Conservation (phyloP, 345 rosid genomes). For the Excoecaria agallocha region DNA sequence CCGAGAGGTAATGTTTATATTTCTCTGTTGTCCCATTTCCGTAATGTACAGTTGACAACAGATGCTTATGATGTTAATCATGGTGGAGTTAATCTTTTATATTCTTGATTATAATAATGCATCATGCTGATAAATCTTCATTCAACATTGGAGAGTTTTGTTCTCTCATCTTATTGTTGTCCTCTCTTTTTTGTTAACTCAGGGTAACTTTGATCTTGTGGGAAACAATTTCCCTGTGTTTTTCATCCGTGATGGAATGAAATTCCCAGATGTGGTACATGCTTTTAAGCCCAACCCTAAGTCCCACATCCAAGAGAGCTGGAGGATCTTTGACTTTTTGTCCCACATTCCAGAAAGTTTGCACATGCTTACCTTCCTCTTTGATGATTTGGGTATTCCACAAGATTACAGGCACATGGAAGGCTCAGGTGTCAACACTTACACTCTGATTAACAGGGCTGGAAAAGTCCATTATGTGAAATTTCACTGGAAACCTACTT, state of each 20-base stretch:
- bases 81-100: background rate
- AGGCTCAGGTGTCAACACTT: slow-evolving; percentile 87
- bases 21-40: background rate
- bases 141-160: background rate
- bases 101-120: background rate
- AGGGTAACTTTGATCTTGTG: slow-evolving; percentile 99
- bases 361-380: slow-evolving; percentile 83
- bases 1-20: slow-evolving; percentile 64
- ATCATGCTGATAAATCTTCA: background rate
- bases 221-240: slow-evolving; percentile 99
- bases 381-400: slow-evolving; percentile 88
- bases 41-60: background rate
- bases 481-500: slow-evolving; percentile 97
- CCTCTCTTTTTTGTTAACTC: slow-evolving; percentile 19
- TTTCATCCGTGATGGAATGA: slow-evolving; percentile 91
- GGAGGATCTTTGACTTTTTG: slow-evolving; percentile 94
- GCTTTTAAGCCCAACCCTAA: slow-evolving; percentile 95
- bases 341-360: slow-evolving; percentile 95
- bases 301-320: slow-evolving; percentile 89
- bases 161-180: background rate
- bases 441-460: slow-evolving; percentile 74
- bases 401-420: slow-evolving; percentile 97
- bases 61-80: background rate
- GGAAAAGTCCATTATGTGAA: slow-evolving; percentile 85
- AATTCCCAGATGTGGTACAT: slow-evolving; percentile 95